phyloP scores from a whole-genome alignment of 164 flowering plant species.

The Aristolochia californica region DNA sequence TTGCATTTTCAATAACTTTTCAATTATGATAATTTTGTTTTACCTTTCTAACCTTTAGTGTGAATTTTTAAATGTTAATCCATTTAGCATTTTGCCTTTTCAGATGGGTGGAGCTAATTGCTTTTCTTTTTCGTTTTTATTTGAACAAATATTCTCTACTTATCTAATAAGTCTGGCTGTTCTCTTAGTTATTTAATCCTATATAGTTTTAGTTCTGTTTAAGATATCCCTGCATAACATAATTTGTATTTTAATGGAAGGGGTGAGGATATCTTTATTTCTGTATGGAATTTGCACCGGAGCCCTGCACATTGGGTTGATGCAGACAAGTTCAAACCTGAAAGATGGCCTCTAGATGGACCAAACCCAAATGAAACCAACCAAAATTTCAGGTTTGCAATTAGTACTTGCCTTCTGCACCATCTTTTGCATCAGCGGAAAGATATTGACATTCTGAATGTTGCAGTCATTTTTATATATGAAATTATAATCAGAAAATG shows the following conservation, averaged over 20 bases:
- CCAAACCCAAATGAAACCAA: slow-evolving; percentile 90
- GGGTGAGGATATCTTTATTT: slow-evolving; percentile 91
- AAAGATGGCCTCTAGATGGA: slow-evolving; percentile 96
- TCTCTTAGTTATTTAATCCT: neutral
- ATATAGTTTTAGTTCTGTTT: neutral
- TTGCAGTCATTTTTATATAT: too few species aligned
- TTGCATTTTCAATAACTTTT: too few species aligned
- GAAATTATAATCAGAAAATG: too few species aligned
- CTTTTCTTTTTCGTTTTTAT: neutral
- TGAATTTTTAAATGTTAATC: too few species aligned
- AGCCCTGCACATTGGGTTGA: slow-evolving; percentile 74
- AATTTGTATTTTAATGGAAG: slow-evolving; percentile 21
- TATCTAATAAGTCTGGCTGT: neutral
- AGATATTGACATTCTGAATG: too few species aligned
- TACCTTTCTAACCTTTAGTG: too few species aligned
- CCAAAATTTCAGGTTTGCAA: slow-evolving; percentile 75
- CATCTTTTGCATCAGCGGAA: too few species aligned
- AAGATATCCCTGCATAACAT: neutral
- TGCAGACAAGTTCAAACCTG: slow-evolving; percentile 83
- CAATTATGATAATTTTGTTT: too few species aligned
- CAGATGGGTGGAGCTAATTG: too few species aligned
- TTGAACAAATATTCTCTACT: neutral
- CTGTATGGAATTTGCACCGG: slow-evolving; percentile 91
- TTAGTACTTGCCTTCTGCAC: neutral
- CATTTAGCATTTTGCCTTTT: too few species aligned